Evolutionary conservation across 176 grass and related monocot genomes (phyloP).

Genomic region (Ensete ventricosum): DNA sequence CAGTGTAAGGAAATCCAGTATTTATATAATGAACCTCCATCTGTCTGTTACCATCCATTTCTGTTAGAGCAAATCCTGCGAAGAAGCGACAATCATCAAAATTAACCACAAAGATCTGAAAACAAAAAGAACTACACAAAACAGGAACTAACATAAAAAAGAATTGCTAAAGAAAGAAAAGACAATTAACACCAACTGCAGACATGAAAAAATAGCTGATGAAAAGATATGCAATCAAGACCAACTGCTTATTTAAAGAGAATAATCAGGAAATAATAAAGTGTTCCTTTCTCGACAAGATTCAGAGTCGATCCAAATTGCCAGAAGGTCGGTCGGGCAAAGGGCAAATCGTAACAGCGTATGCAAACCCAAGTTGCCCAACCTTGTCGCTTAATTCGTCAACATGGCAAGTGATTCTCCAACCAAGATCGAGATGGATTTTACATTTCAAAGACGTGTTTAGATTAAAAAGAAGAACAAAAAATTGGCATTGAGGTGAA

Average conservation of each 20-base stretch:
- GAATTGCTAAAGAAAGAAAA: neutral
- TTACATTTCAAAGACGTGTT: neutral
- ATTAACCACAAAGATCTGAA: neutral
- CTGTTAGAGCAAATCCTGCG: conserved; percentile 21
- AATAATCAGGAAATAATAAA: too few relatives aligned
- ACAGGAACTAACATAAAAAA: neutral
- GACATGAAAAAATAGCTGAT: neutral
- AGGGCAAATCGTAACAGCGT: neutral
- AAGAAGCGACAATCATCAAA: conserved; percentile 1
- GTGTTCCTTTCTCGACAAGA: too few relatives aligned
- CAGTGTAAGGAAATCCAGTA: conserved; percentile 76
- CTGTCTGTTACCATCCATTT: conserved; percentile 55
- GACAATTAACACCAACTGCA: neutral
- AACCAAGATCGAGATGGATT: neutral
- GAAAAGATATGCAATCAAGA: neutral
- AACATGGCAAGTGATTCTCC: neutral
- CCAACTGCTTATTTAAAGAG: neutral
- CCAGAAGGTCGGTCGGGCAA: neutral
- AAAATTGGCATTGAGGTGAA: too few relatives aligned
- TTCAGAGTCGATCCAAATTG: too few relatives aligned
- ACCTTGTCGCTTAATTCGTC: neutral
- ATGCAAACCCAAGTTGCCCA: neutral
- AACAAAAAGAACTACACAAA: neutral
- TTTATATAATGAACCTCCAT: conserved; percentile 98
- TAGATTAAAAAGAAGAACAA: neutral